Evolutionary conservation across 345 rosid species (phyloP).

Genomic region (Eucalyptus pumila): DNA sequence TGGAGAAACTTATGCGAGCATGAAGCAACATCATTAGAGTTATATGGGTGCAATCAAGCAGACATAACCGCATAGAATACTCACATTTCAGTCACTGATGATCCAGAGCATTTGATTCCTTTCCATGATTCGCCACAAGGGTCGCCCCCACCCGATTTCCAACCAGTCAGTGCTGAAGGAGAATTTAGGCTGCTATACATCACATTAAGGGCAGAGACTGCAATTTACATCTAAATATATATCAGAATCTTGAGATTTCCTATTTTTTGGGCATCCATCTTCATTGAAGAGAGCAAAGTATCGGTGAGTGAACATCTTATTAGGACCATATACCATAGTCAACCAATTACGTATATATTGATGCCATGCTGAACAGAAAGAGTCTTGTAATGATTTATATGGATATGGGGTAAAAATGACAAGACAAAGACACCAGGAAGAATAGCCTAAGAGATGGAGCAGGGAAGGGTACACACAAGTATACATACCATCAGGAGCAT

Average conservation of each 20-base stretch:
- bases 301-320: background rate
- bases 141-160: constrained; percentile 77
- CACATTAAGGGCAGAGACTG: constrained; percentile 81
- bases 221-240: constrained; percentile 1
- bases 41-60: background rate
- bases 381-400: background rate
- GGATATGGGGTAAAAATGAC: background rate
- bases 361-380: background rate
- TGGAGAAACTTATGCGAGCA: background rate
- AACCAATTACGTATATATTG: background rate
- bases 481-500: constrained; percentile 21
- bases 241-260: background rate
- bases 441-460: background rate
- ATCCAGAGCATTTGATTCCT: constrained; percentile 79
- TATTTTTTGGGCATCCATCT: background rate
- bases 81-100: constrained; percentile 73
- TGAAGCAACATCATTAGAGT: background rate
- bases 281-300: background rate
- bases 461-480: background rate
- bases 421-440: background rate
- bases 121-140: constrained; percentile 87
- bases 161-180: constrained; percentile 55
- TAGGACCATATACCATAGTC: background rate
- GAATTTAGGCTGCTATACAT: constrained; percentile 75
- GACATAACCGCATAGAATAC: background rate